Conservation (phyloP, 768 basidiomycete species). For the Psilocybe azurescens region DNA sequence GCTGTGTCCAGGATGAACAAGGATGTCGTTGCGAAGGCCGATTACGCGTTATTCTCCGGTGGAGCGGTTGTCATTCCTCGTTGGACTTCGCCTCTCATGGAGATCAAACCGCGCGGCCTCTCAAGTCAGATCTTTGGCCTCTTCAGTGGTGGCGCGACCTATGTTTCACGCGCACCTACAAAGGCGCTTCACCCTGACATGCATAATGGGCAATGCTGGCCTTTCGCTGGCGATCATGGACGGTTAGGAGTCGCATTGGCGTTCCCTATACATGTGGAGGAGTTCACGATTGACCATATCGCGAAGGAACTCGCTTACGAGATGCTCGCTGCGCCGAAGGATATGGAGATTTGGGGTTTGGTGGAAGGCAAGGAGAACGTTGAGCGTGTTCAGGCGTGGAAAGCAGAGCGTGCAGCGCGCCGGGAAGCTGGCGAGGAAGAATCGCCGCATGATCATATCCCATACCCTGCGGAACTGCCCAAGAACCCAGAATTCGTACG, state of each 20-base stretch:
- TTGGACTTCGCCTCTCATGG: slow-evolving; percentile 82
- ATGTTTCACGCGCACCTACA: slow-evolving; percentile 76
- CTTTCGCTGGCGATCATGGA: slow-evolving; percentile 79
- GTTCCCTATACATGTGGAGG: slow-evolving; percentile 72
- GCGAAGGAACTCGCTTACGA: slow-evolving; percentile 83
- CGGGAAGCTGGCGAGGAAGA: slow-evolving; percentile 30
- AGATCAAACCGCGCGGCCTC: slow-evolving; percentile 60
- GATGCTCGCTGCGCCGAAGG: slow-evolving; percentile 77
- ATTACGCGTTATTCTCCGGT: slow-evolving; percentile 85
- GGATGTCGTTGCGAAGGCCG: slow-evolving; percentile 81
- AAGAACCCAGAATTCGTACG: slow-evolving; percentile 58
- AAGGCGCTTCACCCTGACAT: slow-evolving; percentile 87
- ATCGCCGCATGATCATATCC: slow-evolving; percentile 31
- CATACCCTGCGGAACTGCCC: slow-evolving; percentile 55
- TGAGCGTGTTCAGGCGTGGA: slow-evolving; percentile 62
- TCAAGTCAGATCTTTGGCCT: slow-evolving; percentile 54
- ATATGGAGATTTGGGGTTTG: slow-evolving; percentile 92
- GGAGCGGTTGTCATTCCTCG: slow-evolving; percentile 84
- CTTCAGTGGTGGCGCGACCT: slow-evolving; percentile 61
- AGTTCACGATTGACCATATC: slow-evolving; percentile 89
- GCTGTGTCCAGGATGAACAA: slow-evolving; percentile 72
- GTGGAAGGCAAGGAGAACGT: slow-evolving; percentile 81
- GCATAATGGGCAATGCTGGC: slow-evolving; percentile 91
- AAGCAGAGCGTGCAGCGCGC: slow-evolving; percentile 33
- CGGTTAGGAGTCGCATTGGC: slow-evolving; percentile 85